Percentiles rank a stretch among this genome's conserved stretches.
phyloP scores from a whole-genome alignment of 2,329 filamentous ascomycete genomes.

The Paracamarosporium sp. region DNA sequence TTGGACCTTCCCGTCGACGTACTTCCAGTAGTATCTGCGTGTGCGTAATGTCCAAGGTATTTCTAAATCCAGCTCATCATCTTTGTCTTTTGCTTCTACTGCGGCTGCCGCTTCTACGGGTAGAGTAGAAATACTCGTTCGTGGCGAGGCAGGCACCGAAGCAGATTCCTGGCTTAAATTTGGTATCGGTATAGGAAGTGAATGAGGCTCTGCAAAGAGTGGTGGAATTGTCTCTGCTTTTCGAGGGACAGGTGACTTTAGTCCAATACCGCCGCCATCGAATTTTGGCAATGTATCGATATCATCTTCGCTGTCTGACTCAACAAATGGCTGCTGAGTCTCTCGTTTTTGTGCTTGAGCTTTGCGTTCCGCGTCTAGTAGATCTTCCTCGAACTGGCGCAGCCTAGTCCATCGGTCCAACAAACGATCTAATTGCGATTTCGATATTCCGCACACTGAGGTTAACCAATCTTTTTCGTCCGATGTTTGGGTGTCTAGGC shows the following conservation, averaged over 20 bases:
- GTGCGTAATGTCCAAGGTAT: conserved; percentile 47
- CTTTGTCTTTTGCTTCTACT: conserved; percentile 38
- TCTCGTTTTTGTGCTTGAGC: conserved; percentile 30
- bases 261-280: conserved; percentile 14
- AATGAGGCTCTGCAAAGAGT: conserved; percentile 33
- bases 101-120: conserved; percentile 40
- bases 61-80: conserved; percentile 36
- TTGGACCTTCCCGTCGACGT: conserved; percentile 39
- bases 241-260: conserved; percentile 15
- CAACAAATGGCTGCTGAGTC: conserved; percentile 39
- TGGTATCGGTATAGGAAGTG: conserved; percentile 28
- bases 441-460: conserved; percentile 29
- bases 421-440: conserved; percentile 32
- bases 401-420: conserved; percentile 42
- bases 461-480: conserved; percentile 30
- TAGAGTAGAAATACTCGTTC: conserved; percentile 30
- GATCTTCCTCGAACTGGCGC: conserved; percentile 35
- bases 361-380: conserved; percentile 32
- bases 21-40: conserved; percentile 42
- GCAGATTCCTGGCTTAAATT: conserved; percentile 19
- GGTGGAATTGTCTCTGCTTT: conserved; percentile 33
- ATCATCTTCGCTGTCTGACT: conserved; percentile 44
- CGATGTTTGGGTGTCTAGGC: conserved; percentile 27
- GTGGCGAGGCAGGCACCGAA: conserved; percentile 29
- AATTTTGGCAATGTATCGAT: conserved; percentile 16